Percentiles rank a stretch among this genome's conserved stretches.
These are phyloP conservation scores for Hanseniaspora sp. DNA, from an alignment of 1,139 yeast species.

Conservation along the genomic window DNA sequence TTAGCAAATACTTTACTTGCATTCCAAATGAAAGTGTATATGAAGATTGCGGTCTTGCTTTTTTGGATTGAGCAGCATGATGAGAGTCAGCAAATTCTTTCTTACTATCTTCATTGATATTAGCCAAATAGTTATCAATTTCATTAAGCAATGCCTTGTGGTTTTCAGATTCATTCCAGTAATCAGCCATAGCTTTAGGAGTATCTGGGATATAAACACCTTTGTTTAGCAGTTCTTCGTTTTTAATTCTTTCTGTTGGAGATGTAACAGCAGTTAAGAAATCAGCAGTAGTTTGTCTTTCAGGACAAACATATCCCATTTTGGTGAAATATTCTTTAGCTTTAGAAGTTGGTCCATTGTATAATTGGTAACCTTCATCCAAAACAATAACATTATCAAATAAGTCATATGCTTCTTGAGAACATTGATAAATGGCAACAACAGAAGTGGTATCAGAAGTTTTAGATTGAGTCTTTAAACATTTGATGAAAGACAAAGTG, in stretches of 20 bases:
- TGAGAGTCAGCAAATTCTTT: slow-evolving; percentile 39
- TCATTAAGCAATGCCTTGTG: slow-evolving; percentile 35
- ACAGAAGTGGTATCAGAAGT: slow-evolving; percentile 50
- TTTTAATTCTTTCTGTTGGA: slow-evolving; percentile 26
- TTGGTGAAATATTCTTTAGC: slow-evolving; percentile 45
- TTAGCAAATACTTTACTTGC: slow-evolving; percentile 52
- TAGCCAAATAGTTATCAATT: slow-evolving; percentile 31
- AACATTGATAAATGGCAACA: slow-evolving; percentile 46
- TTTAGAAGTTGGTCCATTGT: slow-evolving; percentile 33
- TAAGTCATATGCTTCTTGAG: slow-evolving; percentile 63
- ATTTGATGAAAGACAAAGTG: slow-evolving; percentile 61
- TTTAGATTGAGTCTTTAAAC: slow-evolving; percentile 53
- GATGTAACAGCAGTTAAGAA: slow-evolving; percentile 42
- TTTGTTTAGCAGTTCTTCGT: slow-evolving; percentile 26
- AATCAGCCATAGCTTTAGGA: slow-evolving; percentile 55
- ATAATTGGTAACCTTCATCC: slow-evolving; percentile 37
- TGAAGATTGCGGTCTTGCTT: slow-evolving; percentile 45
- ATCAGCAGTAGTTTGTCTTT: slow-evolving; percentile 42
- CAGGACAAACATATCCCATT: slow-evolving; percentile 47
- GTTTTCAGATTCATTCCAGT: slow-evolving; percentile 57
- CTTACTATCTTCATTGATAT: slow-evolving; percentile 18
- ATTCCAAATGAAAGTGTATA: slow-evolving; percentile 53
- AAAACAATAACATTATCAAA: slow-evolving; percentile 66
- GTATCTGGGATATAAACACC: slow-evolving; percentile 62
- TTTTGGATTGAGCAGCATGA: slow-evolving; percentile 47